These are phyloP conservation scores for Penicillium sp. DNA, from an alignment of 2,329 filamentous ascomycete genomes.

Conservation along the genomic window DNA sequence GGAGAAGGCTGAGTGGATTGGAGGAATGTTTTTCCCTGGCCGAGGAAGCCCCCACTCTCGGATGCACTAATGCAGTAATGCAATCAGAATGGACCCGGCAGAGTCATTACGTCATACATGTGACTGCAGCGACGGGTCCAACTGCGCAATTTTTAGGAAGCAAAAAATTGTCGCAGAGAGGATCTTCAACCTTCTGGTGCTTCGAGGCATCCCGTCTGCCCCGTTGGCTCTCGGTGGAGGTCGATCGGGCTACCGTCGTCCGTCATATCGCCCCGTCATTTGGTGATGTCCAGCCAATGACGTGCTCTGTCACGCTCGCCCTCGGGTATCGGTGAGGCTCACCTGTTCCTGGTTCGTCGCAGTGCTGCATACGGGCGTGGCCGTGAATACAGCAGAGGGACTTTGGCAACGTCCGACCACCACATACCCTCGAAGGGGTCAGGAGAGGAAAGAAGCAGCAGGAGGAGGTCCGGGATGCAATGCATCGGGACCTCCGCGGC, in stretches of 20 bases:
- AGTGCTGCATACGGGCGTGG: background rate
- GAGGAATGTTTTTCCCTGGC: background rate
- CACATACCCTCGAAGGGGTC: too few relatives aligned
- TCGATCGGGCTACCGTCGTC: constrained; percentile 1
- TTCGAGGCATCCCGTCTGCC: background rate
- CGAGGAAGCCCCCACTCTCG: background rate
- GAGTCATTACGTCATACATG: constrained; percentile 6
- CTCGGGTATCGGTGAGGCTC: background rate
- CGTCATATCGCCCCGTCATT: background rate
- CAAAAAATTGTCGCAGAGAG: background rate
- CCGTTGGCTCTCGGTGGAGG: background rate
- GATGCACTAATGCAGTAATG: too few relatives aligned
- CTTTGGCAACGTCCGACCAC: too few relatives aligned
- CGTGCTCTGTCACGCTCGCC: background rate
- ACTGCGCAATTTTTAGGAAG: too few relatives aligned
- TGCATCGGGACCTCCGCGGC: too few relatives aligned
- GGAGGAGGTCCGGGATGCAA: background rate
- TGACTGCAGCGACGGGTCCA: background rate
- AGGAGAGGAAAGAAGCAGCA: background rate
- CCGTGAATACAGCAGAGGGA: too few relatives aligned
- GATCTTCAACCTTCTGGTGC: background rate
- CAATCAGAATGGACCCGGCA: background rate
- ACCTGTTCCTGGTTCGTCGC: background rate
- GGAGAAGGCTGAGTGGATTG: background rate
- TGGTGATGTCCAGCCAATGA: background rate